Conservation (phyloP, 805 yeast species). For the Myxozyma neglecta region DNA sequence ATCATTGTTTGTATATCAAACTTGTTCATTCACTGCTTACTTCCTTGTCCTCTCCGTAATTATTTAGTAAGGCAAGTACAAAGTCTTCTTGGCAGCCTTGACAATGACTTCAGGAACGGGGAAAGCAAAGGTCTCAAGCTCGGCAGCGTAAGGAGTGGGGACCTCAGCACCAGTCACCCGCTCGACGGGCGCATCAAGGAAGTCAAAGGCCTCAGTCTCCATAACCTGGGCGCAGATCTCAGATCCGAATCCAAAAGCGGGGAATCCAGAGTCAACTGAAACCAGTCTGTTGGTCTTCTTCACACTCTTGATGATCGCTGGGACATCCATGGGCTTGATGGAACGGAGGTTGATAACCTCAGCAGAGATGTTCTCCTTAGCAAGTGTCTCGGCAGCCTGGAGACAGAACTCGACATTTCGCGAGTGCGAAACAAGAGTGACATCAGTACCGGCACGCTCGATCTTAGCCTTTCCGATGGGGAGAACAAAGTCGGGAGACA, state of each 20-base stretch:
- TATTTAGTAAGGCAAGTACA: constrained; percentile 39
- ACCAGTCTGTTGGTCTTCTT: constrained; percentile 96
- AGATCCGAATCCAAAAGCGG: constrained; percentile 97
- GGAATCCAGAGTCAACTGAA: constrained; percentile 97
- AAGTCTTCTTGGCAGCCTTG: constrained; percentile 51
- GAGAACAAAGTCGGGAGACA: constrained; percentile 81
- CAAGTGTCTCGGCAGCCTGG: constrained; percentile 84
- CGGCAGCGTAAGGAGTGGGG: constrained; percentile 97
- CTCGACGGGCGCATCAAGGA: constrained; percentile 96
- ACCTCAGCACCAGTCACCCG: constrained; percentile 99
- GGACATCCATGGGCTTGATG: constrained; percentile 93
- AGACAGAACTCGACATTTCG: constrained; percentile 84
- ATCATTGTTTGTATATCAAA: background rate
- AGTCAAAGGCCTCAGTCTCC: constrained; percentile 98
- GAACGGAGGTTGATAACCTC: constrained; percentile 96
- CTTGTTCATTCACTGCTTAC: background rate
- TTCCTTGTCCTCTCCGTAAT: background rate
- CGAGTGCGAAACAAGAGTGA: constrained; percentile 86
- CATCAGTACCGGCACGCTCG: constrained; percentile 89
- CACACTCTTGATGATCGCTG: constrained; percentile 78
- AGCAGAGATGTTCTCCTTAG: constrained; percentile 79
- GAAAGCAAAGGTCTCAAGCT: constrained; percentile 97
- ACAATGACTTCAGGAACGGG: constrained; percentile 90
- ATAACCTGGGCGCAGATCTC: constrained; percentile 96
- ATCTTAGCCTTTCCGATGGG: constrained; percentile 96